Evolutionary conservation across 345 rosid genomes (phyloP).

Genomic region (Aethionema arabicum): DNA sequence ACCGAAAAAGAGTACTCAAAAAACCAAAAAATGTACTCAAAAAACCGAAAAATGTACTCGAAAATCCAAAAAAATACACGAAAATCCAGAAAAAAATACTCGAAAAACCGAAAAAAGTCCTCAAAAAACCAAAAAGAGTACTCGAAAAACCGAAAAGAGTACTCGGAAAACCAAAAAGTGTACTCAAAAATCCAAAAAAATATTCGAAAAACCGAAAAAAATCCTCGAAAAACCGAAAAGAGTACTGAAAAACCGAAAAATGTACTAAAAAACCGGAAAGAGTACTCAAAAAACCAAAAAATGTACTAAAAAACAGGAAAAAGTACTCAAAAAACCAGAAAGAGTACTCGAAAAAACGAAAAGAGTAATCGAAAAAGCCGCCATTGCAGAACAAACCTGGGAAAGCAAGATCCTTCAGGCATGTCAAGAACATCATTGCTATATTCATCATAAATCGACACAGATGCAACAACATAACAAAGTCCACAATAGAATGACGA

Average conservation of each 20-base stretch:
- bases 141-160: not conserved
- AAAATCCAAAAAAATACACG: not conserved
- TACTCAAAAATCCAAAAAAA: not conserved
- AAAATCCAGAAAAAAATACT: not conserved
- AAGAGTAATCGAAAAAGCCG: not conserved
- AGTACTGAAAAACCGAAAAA: not conserved
- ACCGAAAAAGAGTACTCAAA: not conserved
- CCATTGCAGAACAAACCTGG: slow-evolving; percentile 42
- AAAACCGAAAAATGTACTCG: not conserved
- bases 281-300: not conserved
- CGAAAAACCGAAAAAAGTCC: too few species aligned
- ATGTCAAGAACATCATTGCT: slow-evolving; percentile 88
- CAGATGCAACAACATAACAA: slow-evolving; percentile 72
- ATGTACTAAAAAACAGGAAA: not conserved
- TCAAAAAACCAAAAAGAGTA: too few species aligned
- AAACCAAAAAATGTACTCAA: too few species aligned
- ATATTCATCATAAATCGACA: slow-evolving; percentile 92
- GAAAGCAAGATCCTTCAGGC: slow-evolving; percentile 96
- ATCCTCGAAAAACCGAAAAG: not conserved
- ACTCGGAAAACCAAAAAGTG: not conserved
- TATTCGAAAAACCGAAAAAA: not conserved
- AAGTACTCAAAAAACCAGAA: not conserved
- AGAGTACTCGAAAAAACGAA: too few species aligned
- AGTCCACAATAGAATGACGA: slow-evolving; percentile 87
- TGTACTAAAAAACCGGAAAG: not conserved